These are phyloP conservation scores for Camillea tinctor DNA, from an alignment of 2,329 filamentous ascomycete species.

Conservation along the genomic window DNA sequence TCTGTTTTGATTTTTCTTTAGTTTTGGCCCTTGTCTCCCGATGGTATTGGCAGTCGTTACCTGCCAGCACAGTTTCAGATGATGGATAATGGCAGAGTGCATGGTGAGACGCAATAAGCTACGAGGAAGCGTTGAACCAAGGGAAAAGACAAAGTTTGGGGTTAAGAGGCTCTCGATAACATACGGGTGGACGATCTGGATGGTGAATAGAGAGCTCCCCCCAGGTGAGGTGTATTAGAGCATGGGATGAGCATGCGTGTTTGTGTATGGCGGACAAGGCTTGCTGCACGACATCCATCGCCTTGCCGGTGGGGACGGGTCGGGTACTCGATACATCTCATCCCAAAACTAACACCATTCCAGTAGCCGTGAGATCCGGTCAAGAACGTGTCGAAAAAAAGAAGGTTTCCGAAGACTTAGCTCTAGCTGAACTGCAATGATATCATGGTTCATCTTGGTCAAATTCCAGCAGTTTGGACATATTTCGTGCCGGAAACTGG, in stretches of 20 bases:
- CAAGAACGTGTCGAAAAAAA: constrained; percentile 9
- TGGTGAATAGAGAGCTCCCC: not conserved
- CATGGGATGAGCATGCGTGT: not conserved
- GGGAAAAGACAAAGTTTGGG: not conserved
- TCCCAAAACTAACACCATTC: constrained; percentile 8
- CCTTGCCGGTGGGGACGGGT: constrained; percentile 19
- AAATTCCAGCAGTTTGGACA: constrained; percentile 23
- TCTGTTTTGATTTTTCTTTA: too few species aligned
- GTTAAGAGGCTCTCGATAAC: not conserved
- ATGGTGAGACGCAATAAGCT: constrained; percentile 11
- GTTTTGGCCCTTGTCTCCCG: not conserved
- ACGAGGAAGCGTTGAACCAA: not conserved
- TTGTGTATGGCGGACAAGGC: constrained; percentile 14
- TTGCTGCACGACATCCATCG: constrained; percentile 27
- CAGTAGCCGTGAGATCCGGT: constrained; percentile 15
- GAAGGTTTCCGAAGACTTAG: constrained; percentile 13
- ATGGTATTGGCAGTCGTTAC: constrained; percentile 10
- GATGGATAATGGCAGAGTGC: constrained; percentile 10
- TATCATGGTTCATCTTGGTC: constrained; percentile 22
- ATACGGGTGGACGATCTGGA: not conserved
- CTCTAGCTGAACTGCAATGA: constrained; percentile 18
- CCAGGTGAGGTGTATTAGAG: not conserved
- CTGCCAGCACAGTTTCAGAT: constrained; percentile 14
- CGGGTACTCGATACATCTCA: constrained; percentile 18
- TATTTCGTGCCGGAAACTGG: constrained; percentile 13